Conservation (phyloP, 2,329 filamentous ascomycete species). For the Pseudopithomyces maydicus region DNA sequence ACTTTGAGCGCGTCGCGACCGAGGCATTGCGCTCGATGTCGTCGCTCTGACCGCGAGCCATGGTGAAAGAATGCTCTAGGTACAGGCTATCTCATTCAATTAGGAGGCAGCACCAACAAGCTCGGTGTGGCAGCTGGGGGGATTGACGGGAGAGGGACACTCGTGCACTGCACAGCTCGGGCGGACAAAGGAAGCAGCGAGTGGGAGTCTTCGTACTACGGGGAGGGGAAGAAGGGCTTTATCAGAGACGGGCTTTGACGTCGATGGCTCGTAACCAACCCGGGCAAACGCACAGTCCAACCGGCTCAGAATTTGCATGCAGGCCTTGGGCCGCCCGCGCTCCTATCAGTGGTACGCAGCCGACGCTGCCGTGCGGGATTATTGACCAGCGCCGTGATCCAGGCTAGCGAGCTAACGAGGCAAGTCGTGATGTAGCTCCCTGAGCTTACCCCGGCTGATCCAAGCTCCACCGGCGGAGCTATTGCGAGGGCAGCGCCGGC, state of each 20-base stretch:
- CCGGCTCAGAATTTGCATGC: constrained; percentile 7
- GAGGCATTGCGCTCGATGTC: constrained; percentile 39
- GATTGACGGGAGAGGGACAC: neutral
- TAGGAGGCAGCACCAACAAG: neutral
- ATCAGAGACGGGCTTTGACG: constrained; percentile 17
- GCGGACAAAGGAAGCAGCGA: constrained; percentile 12
- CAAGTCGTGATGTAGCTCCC: neutral
- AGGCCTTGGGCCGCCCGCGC: neutral
- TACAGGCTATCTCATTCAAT: constrained; percentile 7
- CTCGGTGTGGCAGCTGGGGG: neutral
- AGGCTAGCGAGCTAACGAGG: neutral
- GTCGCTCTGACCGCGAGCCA: constrained; percentile 26
- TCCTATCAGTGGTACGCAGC: too few relatives aligned
- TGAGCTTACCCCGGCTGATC: constrained; percentile 10
- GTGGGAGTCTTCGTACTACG: neutral
- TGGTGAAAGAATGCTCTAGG: constrained; percentile 9
- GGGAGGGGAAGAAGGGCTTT: constrained; percentile 15
- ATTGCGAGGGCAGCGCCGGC: neutral
- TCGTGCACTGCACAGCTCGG: constrained; percentile 5
- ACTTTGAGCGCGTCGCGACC: constrained; percentile 40
- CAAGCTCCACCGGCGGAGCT: constrained; percentile 1
- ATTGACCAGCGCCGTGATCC: neutral
- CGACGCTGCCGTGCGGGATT: too few relatives aligned
- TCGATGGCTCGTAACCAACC: constrained; percentile 8
- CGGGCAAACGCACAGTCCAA: neutral